Evolutionary conservation across 2,329 filamentous ascomycete species (phyloP), one percentile per base, ranked within the genome.

Genomic region (Nemania bipapillata): DNA sequence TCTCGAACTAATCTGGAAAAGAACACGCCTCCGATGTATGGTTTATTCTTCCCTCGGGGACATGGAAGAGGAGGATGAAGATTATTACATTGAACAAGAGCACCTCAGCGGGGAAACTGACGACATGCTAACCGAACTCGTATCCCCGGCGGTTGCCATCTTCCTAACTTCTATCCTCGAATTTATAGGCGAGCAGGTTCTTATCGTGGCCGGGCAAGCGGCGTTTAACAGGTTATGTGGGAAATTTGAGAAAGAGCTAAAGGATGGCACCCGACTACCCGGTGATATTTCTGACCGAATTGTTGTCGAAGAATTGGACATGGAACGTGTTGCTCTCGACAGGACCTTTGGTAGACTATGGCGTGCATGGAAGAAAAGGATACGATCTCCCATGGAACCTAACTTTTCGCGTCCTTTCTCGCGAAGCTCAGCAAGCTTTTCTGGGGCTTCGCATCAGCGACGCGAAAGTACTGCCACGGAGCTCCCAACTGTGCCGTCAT

Each of bases 31-130:
- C 75, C 89, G 96, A 69, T 97, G 96, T 79, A 99, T 99, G 96
- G 95, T 99, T 24, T 98, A 98, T 79, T 98, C 94, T 8, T 94
- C 96, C 8, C 84, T 99, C 6, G 96, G 96, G 52, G 95, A 99
- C 77, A 90, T 99, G 86, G 96, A 99, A 80, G 96, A 99, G 81
- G 94, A 98, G 73, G 96, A 99, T 73, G 96, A 98, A 79, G 95
- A 97, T 77, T 89, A 90, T 58, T 93, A 93, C 76, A 92, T 96
- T 78, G 90, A 94, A 72, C 89, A 93, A 75, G 93, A 96, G 65
- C 88, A 92, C 47, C 84, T 95, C 11, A 87, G 89, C 42, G 83
- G 85, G 55, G 84, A 85, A 60, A 82, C 81, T 26, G 83, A 86
- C 47, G 88, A 90, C 67, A 83, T 86, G 40, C 80, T 87, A 40